Evolutionary conservation across 768 basidiomycete genomes (phyloP).

Genomic region (Auriscalpium vulgare): DNA sequence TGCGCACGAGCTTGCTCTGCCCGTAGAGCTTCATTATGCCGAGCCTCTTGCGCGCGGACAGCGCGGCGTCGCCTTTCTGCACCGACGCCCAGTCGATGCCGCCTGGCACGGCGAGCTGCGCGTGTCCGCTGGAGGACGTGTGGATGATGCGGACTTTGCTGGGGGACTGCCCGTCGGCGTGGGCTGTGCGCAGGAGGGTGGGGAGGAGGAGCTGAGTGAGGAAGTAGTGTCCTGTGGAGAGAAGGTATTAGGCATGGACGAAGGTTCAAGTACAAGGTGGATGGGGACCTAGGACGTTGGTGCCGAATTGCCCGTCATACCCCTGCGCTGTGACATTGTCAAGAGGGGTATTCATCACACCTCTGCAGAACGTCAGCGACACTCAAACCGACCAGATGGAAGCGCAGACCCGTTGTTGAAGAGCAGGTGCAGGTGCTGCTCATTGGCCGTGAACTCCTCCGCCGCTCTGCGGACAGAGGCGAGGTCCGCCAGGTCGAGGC

Average conservation of each 20-base stretch:
- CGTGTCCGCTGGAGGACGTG: constrained; percentile 18
- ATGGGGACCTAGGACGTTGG: constrained; percentile 21
- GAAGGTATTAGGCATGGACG: background rate
- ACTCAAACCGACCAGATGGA: background rate
- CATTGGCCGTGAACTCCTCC: constrained; percentile 25
- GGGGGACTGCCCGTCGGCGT: constrained; percentile 17
- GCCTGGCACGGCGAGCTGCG: constrained; percentile 18
- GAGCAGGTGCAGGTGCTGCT: constrained; percentile 21
- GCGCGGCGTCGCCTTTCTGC: background rate
- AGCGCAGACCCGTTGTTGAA: constrained; percentile 27
- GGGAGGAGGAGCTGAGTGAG: constrained; percentile 28
- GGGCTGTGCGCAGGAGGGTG: constrained; percentile 22
- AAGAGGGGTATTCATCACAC: constrained; percentile 25
- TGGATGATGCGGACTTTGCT: constrained; percentile 23
- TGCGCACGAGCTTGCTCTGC: constrained; percentile 13
- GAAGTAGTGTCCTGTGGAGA: constrained; percentile 24
- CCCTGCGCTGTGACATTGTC: constrained; percentile 25
- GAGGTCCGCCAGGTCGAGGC: constrained; percentile 31
- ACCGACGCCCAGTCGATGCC: constrained; percentile 15
- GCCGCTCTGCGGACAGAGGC: constrained; percentile 26
- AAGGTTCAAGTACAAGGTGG: background rate
- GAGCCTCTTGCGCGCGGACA: constrained; percentile 4
- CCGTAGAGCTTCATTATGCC: constrained; percentile 7
- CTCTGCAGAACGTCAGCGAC: constrained; percentile 13
- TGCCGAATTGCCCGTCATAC: constrained; percentile 30